Evolutionary conservation across 192 early-diverging fungal species (phyloP), one percentile per base, ranked within the genome.

Genomic region (Backusella psychrophila): DNA sequence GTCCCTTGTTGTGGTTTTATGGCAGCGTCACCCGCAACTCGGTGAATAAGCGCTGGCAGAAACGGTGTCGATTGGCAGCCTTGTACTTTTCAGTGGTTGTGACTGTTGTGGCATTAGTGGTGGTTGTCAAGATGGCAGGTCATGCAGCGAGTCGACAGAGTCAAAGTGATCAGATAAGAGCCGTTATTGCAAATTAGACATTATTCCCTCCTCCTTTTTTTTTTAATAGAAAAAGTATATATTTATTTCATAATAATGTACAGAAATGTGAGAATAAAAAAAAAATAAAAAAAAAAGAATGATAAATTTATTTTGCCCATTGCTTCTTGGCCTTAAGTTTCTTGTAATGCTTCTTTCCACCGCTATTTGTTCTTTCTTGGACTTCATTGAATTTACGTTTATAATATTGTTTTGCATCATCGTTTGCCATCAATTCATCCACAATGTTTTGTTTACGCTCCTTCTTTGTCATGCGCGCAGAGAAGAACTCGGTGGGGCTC

Each of bases 371-470:
- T 26, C 73, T 49, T 14, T 84, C 83, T 71, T 96, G 95, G 36
- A 97, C 92, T 70, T 95, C 94, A 35, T 85, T 72, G 36, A 93
- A 92, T 86, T 96, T 96, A 66, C 92, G 83, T 89, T 98, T 98
- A 79, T 96, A 93, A 77, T 97, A 97, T 53, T 85, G 81, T 70
- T 91, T 87, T 0, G 89, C 85, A 59, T 93, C 82, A 26, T 87
- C 80, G 66, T 96, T 94, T 36, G 89, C 90, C 86, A 98, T 78
- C 33, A 99, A 75, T 81, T 99, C 95, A 59, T 97, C 96, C 4
- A 95, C 91, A 69, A 99, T 85, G 2, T 94, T 96, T 35, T 87
- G 83, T 31, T 89, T 91, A 12, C 96, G 90, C 74, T 98, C 95
- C 84, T 94, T 95, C 78, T 89, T 90, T 2, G 91, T 93, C 72